Evolutionary conservation across 306 rosid species (phyloP).

Genomic region (Oemleria cerasiformis): DNA sequence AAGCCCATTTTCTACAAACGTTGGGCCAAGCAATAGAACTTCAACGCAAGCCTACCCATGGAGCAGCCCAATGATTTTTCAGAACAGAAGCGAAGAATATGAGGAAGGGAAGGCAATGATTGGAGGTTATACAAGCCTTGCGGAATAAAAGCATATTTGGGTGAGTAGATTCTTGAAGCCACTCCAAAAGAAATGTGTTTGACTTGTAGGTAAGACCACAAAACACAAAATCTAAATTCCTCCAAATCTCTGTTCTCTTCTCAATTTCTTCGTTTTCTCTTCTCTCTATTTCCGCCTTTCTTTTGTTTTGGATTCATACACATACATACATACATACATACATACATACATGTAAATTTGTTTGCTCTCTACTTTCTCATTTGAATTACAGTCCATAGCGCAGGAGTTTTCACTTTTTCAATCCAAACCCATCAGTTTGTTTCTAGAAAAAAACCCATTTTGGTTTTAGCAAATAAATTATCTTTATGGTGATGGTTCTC

Average conservation of each 20-base stretch:
- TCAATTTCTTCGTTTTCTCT: not conserved
- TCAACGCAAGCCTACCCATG: not conserved
- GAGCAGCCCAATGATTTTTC: not conserved
- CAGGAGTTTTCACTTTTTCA: not conserved
- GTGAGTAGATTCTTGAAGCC: constrained; percentile 31
- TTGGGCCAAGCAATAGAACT: not conserved
- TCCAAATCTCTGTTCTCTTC: not conserved
- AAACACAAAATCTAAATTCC: not conserved
- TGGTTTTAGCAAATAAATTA: not conserved
- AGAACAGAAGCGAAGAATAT: not conserved
- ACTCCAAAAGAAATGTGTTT: constrained; percentile 13
- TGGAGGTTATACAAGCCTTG: not conserved
- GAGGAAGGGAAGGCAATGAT: not conserved
- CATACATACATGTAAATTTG: not conserved
- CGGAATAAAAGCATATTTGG: constrained; percentile 23
- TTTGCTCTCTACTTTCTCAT: not conserved
- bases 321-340: not conserved
- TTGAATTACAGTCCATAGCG: not conserved
- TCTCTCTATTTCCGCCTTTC: no score
- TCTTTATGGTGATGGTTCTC: constrained; percentile 11
- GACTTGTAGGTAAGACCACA: constrained; percentile 26
- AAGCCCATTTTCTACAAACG: no score
- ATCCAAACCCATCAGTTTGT: not conserved
- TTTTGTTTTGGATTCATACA: not conserved
- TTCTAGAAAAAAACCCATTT: not conserved